phyloP scores from a whole-genome alignment of 1,284 basidiomycete species.

The Trichosporon sp. region DNA sequence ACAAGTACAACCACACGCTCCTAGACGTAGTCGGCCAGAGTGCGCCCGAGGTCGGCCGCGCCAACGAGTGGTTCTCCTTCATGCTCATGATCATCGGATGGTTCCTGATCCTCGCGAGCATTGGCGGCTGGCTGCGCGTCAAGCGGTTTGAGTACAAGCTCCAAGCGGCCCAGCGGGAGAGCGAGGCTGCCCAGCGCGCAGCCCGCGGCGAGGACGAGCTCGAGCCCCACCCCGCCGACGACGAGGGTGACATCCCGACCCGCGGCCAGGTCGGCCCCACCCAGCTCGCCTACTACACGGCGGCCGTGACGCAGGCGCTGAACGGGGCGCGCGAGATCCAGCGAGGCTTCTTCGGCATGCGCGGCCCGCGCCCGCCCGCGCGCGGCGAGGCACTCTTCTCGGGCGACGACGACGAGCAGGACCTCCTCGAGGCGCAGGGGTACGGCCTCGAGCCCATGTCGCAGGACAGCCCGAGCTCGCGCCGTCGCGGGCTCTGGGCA shows the following conservation, averaged over 20 bases:
- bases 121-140: constrained; percentile 79
- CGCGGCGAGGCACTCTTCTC: constrained; percentile 36
- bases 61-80: constrained; percentile 82
- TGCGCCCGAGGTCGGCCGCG: constrained; percentile 53
- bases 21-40: constrained; percentile 44
- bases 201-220: constrained; percentile 31
- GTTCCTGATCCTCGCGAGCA: constrained; percentile 79
- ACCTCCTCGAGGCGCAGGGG: constrained; percentile 51
- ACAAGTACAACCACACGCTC: constrained; percentile 50
- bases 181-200: constrained; percentile 46
- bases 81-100: constrained; percentile 90
- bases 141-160: constrained; percentile 63
- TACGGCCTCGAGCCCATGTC: constrained; percentile 49
- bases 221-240: constrained; percentile 20
- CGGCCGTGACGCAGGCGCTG: constrained; percentile 40
- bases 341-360: constrained; percentile 51
- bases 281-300: constrained; percentile 45
- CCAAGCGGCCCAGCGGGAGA: constrained; percentile 45
- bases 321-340: constrained; percentile 47
- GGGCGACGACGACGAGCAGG: constrained; percentile 41
- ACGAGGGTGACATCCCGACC: constrained; percentile 25
- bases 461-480: neutral
- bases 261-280: constrained; percentile 35
- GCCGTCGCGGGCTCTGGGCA: constrained; percentile 22
- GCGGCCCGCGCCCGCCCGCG: constrained; percentile 33